Evolutionary conservation across 257 asterid species (phyloP).

Genomic region (Solanum sparsipilum): DNA sequence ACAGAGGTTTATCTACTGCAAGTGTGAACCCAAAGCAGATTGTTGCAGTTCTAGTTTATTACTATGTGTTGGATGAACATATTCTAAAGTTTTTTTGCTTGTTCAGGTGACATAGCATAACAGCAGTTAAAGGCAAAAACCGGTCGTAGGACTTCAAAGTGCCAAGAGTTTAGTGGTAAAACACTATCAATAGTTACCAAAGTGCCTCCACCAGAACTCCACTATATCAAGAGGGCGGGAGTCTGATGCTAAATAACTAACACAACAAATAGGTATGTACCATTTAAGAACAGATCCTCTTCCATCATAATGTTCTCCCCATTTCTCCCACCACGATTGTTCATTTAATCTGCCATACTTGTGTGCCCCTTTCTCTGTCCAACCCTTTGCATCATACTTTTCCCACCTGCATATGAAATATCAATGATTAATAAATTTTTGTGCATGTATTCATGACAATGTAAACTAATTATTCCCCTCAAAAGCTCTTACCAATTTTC

Average conservation of each 20-base stretch:
- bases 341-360: conserved; percentile 93
- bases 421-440: neutral
- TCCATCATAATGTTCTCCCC: conserved; percentile 99
- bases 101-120: neutral
- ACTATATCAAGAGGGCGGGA: neutral
- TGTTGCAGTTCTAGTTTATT: neutral
- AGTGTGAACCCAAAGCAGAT: neutral
- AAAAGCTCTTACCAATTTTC: conserved; percentile 76
- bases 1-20: neutral
- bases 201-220: neutral
- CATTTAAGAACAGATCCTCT: conserved; percentile 96
- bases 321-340: conserved; percentile 99
- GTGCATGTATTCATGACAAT: neutral
- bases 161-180: neutral
- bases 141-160: neutral
- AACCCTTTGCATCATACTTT: conserved; percentile 95
- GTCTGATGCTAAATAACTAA: neutral
- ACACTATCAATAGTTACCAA: neutral
- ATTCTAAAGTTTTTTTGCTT: neutral
- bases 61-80: neutral
- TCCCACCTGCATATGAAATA: conserved; percentile 77
- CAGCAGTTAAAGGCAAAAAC: neutral
- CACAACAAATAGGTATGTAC: conserved; percentile 20
- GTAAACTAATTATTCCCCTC: neutral
- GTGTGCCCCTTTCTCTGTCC: conserved; percentile 98